Evolutionary conservation across 2,329 filamentous ascomycete genomes (phyloP).

Genomic region (Diaporthe eres): DNA sequence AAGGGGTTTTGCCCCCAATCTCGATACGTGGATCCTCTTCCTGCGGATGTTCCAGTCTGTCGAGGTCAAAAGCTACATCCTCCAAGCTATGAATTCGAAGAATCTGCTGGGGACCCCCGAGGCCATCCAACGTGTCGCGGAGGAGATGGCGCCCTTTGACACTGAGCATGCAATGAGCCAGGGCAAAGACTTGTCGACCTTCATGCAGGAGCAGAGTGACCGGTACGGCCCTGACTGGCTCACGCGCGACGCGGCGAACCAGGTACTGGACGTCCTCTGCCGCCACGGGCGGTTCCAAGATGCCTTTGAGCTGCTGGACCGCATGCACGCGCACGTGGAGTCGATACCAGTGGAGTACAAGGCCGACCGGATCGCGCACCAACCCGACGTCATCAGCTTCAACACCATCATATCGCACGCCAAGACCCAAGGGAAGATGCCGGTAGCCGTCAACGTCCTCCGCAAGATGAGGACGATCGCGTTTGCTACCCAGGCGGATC

Average conservation of each 20-base stretch:
- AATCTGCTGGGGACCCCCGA: slow-evolving; percentile 57
- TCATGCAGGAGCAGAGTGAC: slow-evolving; percentile 56
- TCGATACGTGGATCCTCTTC: slow-evolving; percentile 64
- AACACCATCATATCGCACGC: slow-evolving; percentile 52
- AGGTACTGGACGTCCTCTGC: slow-evolving; percentile 59
- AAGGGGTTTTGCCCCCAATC: slow-evolving; percentile 56
- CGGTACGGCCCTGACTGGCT: slow-evolving; percentile 65
- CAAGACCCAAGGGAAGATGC: slow-evolving; percentile 44
- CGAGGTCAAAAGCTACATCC: slow-evolving; percentile 62
- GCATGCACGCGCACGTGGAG: slow-evolving; percentile 46
- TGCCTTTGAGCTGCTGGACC: slow-evolving; percentile 50
- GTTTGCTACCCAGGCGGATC: slow-evolving; percentile 45
- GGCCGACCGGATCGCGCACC: slow-evolving; percentile 34
- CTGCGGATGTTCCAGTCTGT: slow-evolving; percentile 71
- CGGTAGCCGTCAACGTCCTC: slow-evolving; percentile 45
- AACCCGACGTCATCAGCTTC: slow-evolving; percentile 52
- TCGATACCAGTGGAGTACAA: background rate
- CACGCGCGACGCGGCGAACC: slow-evolving; percentile 52
- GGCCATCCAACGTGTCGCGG: slow-evolving; percentile 56
- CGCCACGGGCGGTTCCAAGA: slow-evolving; percentile 54
- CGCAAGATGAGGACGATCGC: slow-evolving; percentile 45
- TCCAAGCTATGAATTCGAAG: slow-evolving; percentile 62
- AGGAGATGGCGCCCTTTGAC: slow-evolving; percentile 60
- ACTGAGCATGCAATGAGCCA: slow-evolving; percentile 57
- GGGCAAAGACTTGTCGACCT: slow-evolving; percentile 52